Conservation (phyloP, 2,329 filamentous ascomycete genomes). For the Paracamarosporium sp. region DNA sequence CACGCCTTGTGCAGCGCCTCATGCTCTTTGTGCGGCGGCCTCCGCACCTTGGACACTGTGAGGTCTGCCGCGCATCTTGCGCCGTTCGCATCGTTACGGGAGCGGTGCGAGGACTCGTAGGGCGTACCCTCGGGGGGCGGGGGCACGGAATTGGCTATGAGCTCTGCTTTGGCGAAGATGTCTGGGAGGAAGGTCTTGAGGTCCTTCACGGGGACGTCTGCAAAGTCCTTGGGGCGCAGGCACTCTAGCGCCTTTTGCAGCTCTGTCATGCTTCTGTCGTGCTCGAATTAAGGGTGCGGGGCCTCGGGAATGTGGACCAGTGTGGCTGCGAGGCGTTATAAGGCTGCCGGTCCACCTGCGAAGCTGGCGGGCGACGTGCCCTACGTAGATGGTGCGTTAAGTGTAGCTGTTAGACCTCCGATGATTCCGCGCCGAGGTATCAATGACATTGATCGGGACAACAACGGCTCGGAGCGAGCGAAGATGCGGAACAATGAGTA, state of each 20-base stretch:
- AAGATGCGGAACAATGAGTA: not conserved
- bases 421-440: not conserved
- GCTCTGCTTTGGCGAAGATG: constrained; percentile 64
- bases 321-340: not conserved
- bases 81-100: constrained; percentile 63
- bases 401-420: constrained; percentile 4
- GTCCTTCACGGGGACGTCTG: constrained; percentile 52
- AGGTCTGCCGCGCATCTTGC: constrained; percentile 60
- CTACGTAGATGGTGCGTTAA: constrained; percentile 1
- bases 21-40: constrained; percentile 60
- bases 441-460: not conserved
- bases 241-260: constrained; percentile 55
- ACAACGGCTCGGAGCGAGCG: too few species aligned
- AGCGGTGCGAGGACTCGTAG: constrained; percentile 57
- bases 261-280: constrained; percentile 30
- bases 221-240: constrained; percentile 53
- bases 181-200: constrained; percentile 50
- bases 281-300: not conserved
- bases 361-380: not conserved
- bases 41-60: constrained; percentile 58
- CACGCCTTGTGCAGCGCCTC: constrained; percentile 77
- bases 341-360: not conserved
- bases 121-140: constrained; percentile 56
- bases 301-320: not conserved
- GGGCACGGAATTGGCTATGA: constrained; percentile 80